Evolutionary conservation across 306 rosid species (phyloP).

Genomic region (Cicer bijugum): DNA sequence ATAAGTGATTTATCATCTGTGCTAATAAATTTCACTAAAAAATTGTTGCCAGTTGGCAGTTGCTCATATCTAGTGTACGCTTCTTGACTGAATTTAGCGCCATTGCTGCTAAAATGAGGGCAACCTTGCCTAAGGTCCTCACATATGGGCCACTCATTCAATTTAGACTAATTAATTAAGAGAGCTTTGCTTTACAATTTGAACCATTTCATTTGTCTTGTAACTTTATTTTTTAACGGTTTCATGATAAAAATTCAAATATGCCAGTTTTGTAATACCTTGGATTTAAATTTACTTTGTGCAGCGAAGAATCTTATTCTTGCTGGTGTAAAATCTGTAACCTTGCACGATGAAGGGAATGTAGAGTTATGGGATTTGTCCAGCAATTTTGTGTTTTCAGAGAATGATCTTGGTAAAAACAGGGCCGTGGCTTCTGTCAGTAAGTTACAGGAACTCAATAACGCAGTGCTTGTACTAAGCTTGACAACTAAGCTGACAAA

Average conservation of each 20-base stretch:
- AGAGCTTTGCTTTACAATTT: constrained; percentile 8
- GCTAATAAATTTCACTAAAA: constrained; percentile 5
- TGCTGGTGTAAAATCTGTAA: constrained; percentile 95
- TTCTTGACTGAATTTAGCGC: not conserved
- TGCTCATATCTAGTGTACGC: not conserved
- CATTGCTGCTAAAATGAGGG: not conserved
- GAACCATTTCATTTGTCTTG: constrained; percentile 13
- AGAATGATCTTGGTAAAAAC: constrained; percentile 83
- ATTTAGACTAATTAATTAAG: not conserved
- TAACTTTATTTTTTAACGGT: constrained; percentile 6
- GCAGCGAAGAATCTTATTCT: constrained; percentile 93
- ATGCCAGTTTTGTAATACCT: constrained; percentile 9
- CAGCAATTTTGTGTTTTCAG: constrained; percentile 73
- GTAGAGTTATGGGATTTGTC: constrained; percentile 91
- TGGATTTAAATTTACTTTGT: constrained; percentile 35
- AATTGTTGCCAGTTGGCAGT: constrained; percentile 2
- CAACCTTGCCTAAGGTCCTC: not conserved
- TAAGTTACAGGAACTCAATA: constrained; percentile 91
- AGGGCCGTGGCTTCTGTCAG: constrained; percentile 79
- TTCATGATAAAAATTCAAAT: not conserved
- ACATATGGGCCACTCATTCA: not conserved
- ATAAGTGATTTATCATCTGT: not conserved
- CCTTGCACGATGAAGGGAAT: constrained; percentile 83
- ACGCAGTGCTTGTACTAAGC: constrained; percentile 70
- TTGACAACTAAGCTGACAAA: constrained; percentile 62